These are phyloP conservation scores for Arabis hirsuta DNA, from an alignment of 345 rosid genomes.

Conservation along the genomic window DNA sequence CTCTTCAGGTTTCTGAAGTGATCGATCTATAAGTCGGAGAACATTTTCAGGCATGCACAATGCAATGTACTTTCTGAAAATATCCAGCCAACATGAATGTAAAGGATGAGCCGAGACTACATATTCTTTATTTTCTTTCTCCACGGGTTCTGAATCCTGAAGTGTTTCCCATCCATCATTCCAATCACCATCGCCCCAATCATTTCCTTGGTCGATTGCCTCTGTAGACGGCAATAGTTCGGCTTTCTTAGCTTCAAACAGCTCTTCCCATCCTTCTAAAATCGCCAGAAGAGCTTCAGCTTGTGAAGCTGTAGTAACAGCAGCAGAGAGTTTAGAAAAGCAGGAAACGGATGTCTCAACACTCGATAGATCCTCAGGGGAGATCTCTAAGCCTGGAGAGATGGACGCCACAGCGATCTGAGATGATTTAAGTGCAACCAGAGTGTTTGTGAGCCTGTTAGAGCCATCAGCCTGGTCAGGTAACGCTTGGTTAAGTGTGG, in stretches of 20 bases:
- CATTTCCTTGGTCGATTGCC: conserved; percentile 53
- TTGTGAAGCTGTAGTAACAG: conserved; percentile 56
- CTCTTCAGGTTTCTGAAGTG: conserved; percentile 57
- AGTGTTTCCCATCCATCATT: conserved; percentile 98
- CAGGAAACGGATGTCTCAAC: conserved; percentile 65
- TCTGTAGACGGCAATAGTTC: conserved; percentile 52
- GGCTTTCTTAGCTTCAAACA: conserved; percentile 53
- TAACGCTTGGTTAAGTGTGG: conserved; percentile 42
- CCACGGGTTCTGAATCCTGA: conserved; percentile 66
- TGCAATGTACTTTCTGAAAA: conserved; percentile 53
- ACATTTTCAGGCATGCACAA: conserved; percentile 49
- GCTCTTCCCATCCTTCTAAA: conserved; percentile 92
- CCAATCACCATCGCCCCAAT: conserved; percentile 86
- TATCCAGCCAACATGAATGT: conserved; percentile 76
- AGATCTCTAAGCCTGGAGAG: conserved; percentile 67
- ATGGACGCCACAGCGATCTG: conserved; percentile 67
- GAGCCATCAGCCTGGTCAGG: conserved; percentile 61
- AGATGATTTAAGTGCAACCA: conserved; percentile 91
- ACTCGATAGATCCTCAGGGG: conserved; percentile 64
- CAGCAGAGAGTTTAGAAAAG: conserved; percentile 68
- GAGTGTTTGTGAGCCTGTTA: conserved; percentile 69
- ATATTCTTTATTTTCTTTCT: conserved; percentile 50
- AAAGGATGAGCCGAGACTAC: conserved; percentile 62
- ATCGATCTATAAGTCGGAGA: conserved; percentile 63
- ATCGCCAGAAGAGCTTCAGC: conserved; percentile 63